Evolutionary conservation across 2,329 filamentous ascomycete species (phyloP).

Genomic region (Alternaria tenuissima): DNA sequence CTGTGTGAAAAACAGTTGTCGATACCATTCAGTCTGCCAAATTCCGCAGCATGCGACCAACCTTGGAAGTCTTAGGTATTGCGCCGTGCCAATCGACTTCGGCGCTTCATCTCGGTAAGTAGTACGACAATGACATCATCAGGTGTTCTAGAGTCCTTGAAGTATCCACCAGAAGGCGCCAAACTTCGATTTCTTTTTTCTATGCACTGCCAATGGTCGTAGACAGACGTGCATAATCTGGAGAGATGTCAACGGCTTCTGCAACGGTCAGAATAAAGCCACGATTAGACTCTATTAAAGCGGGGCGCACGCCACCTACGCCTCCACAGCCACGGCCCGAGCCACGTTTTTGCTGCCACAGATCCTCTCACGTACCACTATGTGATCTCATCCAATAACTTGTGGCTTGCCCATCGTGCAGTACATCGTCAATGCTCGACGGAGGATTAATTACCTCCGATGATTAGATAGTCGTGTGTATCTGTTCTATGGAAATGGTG

Average conservation of each 20-base stretch:
- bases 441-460: not conserved
- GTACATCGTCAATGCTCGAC: not conserved
- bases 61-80: not conserved
- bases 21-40: not conserved
- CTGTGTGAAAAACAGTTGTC: not conserved
- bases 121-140: not conserved
- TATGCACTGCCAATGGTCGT: not conserved
- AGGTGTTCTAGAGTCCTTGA: not conserved
- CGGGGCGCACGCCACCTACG: not conserved
- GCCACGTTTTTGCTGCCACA: not conserved
- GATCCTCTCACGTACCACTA: not conserved
- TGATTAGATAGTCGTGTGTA: not conserved
- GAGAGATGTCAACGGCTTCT: not conserved
- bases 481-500: not conserved
- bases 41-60: not conserved
- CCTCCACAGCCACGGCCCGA: not conserved
- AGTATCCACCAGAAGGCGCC: not conserved
- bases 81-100: not conserved
- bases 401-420: not conserved
- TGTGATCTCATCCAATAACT: not conserved
- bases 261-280: constrained; percentile 1
- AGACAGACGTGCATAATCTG: not conserved
- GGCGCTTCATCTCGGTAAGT: not conserved
- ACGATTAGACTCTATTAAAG: not conserved
- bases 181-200: not conserved